A percentile compares a stretch with the other conserved stretches of the same genome.
Evolutionary conservation across 1,284 basidiomycete genomes (phyloP).

Genomic region (Limonomyces culmigenus): DNA sequence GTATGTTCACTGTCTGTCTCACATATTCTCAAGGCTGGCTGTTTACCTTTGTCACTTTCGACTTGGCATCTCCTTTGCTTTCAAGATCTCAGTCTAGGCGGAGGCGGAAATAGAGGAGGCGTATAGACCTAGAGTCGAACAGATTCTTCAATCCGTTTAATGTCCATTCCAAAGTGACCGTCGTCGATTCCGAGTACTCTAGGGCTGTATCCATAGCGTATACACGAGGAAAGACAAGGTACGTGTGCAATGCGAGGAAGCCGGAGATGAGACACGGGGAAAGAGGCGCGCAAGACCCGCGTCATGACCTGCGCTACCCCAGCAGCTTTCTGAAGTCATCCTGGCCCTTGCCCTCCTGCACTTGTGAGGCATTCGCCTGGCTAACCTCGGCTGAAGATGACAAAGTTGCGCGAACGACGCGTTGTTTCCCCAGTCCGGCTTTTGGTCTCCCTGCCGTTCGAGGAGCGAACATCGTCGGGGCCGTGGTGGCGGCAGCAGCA

Average conservation of each 20-base stretch:
- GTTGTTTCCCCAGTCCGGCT: slow-evolving; percentile 46
- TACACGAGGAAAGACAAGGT: not conserved
- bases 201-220: slow-evolving; percentile 9
- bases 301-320: slow-evolving; percentile 2
- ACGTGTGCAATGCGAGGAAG: not conserved
- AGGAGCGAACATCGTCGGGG: slow-evolving; percentile 55
- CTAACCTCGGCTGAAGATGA: not conserved
- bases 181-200: slow-evolving; percentile 35
- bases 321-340: slow-evolving; percentile 74
- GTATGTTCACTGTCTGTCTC: not conserved
- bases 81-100: not conserved
- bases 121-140: slow-evolving; percentile 45
- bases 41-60: slow-evolving; percentile 38
- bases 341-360: slow-evolving; percentile 34
- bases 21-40: not conserved
- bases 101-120: too few species aligned
- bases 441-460: slow-evolving; percentile 41
- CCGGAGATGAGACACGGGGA: not conserved
- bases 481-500: too few species aligned
- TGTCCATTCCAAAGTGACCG: slow-evolving; percentile 63
- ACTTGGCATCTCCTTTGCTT: slow-evolving; percentile 51
- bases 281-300: too few species aligned
- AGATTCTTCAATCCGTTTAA: slow-evolving; percentile 47
- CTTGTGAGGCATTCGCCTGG: slow-evolving; percentile 5
- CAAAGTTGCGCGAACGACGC: slow-evolving; percentile 8